phyloP scores from a whole-genome alignment of 495 filamentous ascomycete genomes.

The Aspergillus ostianus region DNA sequence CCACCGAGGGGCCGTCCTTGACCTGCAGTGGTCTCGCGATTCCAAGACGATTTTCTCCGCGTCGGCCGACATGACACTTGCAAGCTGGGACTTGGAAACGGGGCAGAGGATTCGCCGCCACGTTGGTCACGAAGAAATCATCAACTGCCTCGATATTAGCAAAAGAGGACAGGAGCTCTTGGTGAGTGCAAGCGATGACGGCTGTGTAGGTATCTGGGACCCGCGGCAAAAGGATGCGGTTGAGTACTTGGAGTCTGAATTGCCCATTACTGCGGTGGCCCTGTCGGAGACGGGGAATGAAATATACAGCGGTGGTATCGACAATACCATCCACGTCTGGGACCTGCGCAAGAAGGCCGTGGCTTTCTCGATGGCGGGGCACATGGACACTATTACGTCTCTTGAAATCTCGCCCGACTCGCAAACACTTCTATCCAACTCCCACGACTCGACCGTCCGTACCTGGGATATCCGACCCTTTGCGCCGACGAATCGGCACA shows the following conservation, averaged over 20 bases:
- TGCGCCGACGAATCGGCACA: constrained; percentile 78
- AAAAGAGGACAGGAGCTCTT: constrained; percentile 86
- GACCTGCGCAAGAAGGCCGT: constrained; percentile 89
- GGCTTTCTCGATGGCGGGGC: constrained; percentile 82
- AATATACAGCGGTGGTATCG: constrained; percentile 91
- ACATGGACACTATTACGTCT: constrained; percentile 89
- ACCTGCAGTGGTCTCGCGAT: constrained; percentile 96
- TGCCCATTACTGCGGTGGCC: constrained; percentile 88
- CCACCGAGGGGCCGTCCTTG: constrained; percentile 85
- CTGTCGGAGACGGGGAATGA: constrained; percentile 92
- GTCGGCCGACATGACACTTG: constrained; percentile 86
- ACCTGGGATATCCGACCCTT: constrained; percentile 98
- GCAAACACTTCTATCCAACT: constrained; percentile 85
- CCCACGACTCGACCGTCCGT: constrained; percentile 87
- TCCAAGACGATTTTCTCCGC: constrained; percentile 88
- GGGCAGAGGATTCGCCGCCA: constrained; percentile 86
- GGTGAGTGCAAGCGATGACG: constrained; percentile 88
- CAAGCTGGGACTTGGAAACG: constrained; percentile 92
- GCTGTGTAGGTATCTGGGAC: constrained; percentile 95
- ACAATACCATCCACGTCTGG: constrained; percentile 97
- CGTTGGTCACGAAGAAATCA: constrained; percentile 87
- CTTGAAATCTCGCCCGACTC: constrained; percentile 88
- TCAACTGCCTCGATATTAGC: constrained; percentile 86
- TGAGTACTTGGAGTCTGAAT: constrained; percentile 86
- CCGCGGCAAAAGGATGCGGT: constrained; percentile 85